Base-by-base conservation (phyloP, 345 rosid genomes). In the Brassica nigra region DNA sequence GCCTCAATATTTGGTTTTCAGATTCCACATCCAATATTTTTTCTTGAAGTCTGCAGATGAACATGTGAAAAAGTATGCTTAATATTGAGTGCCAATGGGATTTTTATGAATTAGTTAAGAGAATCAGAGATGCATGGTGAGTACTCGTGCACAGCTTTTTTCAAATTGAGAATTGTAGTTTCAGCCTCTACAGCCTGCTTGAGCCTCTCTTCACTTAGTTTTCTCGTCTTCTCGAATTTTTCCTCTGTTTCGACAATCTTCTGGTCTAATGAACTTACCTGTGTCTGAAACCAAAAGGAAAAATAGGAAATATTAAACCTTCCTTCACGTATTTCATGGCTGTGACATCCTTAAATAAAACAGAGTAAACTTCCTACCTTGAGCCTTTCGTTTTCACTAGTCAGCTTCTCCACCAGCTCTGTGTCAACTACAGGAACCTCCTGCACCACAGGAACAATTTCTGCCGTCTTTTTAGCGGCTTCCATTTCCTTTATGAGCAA, bases 161-260 rank as follows among this genome's bases (percentile, higher is more conserved):
- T 91, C 84, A 92, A 83, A 71, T 88, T 85, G 73, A 89, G 88
- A 64, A 93, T 78, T 78, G 87, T 95, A 31, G 94, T 86, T 76
- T 92, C 98, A 18, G 98, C 98, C 15, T 91, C 98, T 86, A 84
- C 54, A 83, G 98, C 92, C 87, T 91, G 98, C 87, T 90, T 91
- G 83, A 89, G 81, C 82, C 99, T 89, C 82, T 95, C 96, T 79
- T 90, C 97, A 54, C 96, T 93, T 57, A 90, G 68, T 83, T 76
- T 91, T 81, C 82, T 92, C 0, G 94, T 90, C 89, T 90, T 97
- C 82, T 87, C 90, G 76, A 89, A 90, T 61, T 83, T 91, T 76
- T 87, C 88, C 90, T 92, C 94, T 0, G 96, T 88, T 84, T 89
- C 96, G 68, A 86, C 90, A 83, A 95, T 85, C 85, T 91, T 90